Evolutionary conservation across 495 filamentous ascomycete species (phyloP).

Genomic region (Podospora pseudocomata): DNA sequence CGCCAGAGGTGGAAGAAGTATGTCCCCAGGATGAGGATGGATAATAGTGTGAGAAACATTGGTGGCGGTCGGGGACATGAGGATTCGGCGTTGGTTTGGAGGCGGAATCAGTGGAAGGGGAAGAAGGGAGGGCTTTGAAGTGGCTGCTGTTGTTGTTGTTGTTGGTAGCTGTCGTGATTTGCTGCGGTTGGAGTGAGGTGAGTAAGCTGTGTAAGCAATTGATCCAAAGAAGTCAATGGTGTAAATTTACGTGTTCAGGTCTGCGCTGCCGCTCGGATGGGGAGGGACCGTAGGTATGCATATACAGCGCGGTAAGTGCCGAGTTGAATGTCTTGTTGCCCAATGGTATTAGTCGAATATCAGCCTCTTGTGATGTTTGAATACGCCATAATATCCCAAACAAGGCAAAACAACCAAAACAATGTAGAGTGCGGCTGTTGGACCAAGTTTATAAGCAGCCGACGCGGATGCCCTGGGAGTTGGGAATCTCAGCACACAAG

Average conservation of each 20-base stretch:
- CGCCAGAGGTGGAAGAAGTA: constrained; percentile 37
- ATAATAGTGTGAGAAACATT: constrained; percentile 35
- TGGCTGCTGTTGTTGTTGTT: background rate
- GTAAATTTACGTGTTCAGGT: background rate
- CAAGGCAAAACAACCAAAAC: background rate
- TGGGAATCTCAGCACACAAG: background rate
- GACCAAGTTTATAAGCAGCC: background rate
- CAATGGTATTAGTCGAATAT: background rate
- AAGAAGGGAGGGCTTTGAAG: background rate
- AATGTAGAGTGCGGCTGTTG: background rate
- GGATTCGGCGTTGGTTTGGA: background rate
- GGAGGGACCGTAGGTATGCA: no score
- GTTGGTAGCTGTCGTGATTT: background rate
- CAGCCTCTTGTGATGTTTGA: background rate
- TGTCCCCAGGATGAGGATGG: constrained; percentile 29
- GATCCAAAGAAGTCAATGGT: background rate
- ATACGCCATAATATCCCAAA: background rate
- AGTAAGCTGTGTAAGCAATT: background rate
- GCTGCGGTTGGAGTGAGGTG: background rate
- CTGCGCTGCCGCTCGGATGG: background rate
- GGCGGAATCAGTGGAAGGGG: background rate
- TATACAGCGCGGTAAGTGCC: background rate
- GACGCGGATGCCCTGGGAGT: background rate
- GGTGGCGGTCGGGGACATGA: constrained; percentile 13
- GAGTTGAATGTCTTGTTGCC: background rate